phyloP scores from a whole-genome alignment of 2,329 filamentous ascomycete species.

The Ophiobolus disseminans region DNA sequence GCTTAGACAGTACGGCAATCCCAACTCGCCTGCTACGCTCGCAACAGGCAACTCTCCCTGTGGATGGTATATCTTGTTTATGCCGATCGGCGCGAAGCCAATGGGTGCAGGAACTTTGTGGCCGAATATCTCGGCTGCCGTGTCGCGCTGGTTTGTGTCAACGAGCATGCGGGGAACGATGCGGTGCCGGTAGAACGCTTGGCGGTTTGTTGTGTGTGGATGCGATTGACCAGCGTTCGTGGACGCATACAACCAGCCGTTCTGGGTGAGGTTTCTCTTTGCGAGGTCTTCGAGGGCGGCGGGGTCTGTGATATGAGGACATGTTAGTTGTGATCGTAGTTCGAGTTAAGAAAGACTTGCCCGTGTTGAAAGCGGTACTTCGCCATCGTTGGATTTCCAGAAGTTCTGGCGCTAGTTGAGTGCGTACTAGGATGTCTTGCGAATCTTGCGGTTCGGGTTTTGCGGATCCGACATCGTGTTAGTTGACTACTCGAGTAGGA shows the following conservation, averaged over 20 bases:
- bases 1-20: constrained; percentile 65
- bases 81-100: constrained; percentile 70
- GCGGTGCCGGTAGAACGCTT: constrained; percentile 69
- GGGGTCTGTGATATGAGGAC: constrained; percentile 53
- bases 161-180: constrained; percentile 68
- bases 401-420: constrained; percentile 64
- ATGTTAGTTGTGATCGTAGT: background rate
- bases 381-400: constrained; percentile 60
- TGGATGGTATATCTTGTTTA: constrained; percentile 70
- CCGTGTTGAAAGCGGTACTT: constrained; percentile 61
- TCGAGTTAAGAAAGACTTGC: constrained; percentile 29
- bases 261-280: constrained; percentile 62
- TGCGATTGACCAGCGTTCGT: constrained; percentile 63
- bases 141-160: constrained; percentile 66
- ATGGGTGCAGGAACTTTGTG: constrained; percentile 66
- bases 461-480: constrained; percentile 56
- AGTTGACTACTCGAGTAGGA: background rate
- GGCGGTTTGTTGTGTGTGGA: constrained; percentile 64
- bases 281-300: constrained; percentile 66
- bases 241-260: constrained; percentile 66
- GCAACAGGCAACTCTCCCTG: constrained; percentile 66
- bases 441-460: constrained; percentile 59
- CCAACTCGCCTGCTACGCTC: constrained; percentile 65
- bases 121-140: constrained; percentile 65
- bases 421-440: constrained; percentile 62